Conservation (phyloP, 2,329 filamentous ascomycete species). For the Alternaria tenuissima region DNA sequence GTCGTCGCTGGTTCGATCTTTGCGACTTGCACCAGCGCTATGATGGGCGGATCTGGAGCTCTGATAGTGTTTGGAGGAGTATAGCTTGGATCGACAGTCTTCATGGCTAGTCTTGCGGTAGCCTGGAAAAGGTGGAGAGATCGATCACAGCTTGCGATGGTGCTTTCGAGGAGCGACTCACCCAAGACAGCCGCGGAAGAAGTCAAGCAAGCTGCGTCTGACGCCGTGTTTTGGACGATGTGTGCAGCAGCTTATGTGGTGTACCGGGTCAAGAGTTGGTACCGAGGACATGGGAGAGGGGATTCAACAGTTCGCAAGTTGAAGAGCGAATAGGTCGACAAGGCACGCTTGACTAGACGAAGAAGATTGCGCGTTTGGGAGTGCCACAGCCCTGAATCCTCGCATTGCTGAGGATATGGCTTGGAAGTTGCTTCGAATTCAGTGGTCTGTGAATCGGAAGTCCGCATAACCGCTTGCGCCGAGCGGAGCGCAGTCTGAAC, state of each 20-base stretch:
- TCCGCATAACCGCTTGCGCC: background rate
- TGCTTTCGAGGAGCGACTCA: background rate
- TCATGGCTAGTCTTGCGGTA: background rate
- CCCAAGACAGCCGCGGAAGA: no score
- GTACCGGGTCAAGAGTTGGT: conserved; percentile 1
- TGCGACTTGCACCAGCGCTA: conserved; percentile 33
- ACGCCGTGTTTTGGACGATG: background rate
- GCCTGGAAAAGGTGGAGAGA: background rate
- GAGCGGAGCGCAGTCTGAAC: background rate
- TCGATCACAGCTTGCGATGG: background rate
- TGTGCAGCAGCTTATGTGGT: background rate
- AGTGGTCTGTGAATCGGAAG: background rate
- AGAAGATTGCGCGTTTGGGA: no score
- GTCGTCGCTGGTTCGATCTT: conserved; percentile 33
- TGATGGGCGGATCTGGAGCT: conserved; percentile 34
- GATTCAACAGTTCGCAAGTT: background rate
- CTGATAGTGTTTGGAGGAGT: conserved; percentile 18
- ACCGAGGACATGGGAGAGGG: background rate
- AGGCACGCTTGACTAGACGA: background rate
- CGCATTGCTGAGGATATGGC: background rate
- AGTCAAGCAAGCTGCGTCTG: background rate
- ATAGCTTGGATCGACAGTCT: background rate
- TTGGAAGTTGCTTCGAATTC: background rate
- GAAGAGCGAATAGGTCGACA: background rate
- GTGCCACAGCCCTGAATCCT: no score